A percentile compares a stretch with the other conserved stretches of the same genome.
Evolutionary conservation across 163 green algal genomes (phyloP).

Genomic region (Scenedesmus sp.): DNA sequence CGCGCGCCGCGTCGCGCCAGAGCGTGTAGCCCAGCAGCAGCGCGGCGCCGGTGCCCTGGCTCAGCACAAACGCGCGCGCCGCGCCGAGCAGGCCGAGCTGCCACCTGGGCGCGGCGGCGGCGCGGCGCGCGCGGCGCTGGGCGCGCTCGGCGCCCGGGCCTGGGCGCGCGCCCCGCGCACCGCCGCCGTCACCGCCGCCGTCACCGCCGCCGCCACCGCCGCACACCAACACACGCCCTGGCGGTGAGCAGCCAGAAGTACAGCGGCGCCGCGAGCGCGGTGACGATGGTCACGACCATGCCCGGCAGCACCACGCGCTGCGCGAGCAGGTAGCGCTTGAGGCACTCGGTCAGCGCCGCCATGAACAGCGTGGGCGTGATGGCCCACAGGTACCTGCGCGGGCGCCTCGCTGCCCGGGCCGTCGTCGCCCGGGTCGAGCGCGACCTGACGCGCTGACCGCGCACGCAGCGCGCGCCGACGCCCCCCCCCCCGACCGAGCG

Average conservation of each 20-base stretch:
- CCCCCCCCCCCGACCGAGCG: too few species aligned
- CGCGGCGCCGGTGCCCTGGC: slow-evolving; percentile 41
- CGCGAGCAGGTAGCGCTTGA: slow-evolving; percentile 60
- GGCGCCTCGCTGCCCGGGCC: too few species aligned
- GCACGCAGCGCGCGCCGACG: too few species aligned
- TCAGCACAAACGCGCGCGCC: slow-evolving; percentile 49
- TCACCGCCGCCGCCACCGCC: not conserved
- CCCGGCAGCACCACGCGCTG: slow-evolving; percentile 56
- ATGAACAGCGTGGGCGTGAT: slow-evolving; percentile 50
- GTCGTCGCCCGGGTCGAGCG: too few species aligned
- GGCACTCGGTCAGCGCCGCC: slow-evolving; percentile 42
- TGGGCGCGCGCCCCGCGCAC: not conserved
- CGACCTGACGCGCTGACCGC: too few species aligned
- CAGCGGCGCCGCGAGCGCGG: slow-evolving; percentile 44
- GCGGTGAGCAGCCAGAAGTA: slow-evolving; percentile 63
- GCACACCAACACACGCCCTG: not conserved
- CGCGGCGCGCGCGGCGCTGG: not conserved
- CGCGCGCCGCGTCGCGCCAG: slow-evolving; percentile 24
- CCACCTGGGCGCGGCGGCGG: slow-evolving; percentile 24
- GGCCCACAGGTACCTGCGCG: slow-evolving; percentile 55
- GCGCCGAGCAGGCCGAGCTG: slow-evolving; percentile 49
- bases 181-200: not conserved
- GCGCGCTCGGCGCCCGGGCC: not conserved
- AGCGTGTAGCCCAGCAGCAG: slow-evolving; percentile 49
- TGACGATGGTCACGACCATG: slow-evolving; percentile 51